Evolutionary conservation across 805 yeast genomes (phyloP).

Genomic region (Ogataea philodendri): DNA sequence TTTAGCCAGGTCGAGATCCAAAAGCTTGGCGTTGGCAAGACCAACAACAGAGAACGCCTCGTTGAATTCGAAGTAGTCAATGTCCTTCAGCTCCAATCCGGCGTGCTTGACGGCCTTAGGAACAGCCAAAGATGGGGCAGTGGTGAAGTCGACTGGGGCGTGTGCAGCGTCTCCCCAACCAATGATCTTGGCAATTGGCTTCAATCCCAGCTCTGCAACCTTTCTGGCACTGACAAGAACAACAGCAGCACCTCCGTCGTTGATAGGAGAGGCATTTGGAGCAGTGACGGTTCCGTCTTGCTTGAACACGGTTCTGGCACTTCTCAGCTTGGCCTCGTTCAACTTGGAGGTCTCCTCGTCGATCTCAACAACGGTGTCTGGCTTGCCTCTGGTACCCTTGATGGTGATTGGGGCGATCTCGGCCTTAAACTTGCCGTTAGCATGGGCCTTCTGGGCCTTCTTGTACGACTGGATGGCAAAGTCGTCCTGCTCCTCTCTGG

Average conservation of each 20-base stretch:
- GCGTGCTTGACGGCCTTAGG: conserved; percentile 96
- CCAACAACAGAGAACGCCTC: conserved; percentile 99
- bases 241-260: conserved; percentile 98
- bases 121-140: conserved; percentile 91
- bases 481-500: conserved; percentile 87
- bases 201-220: conserved; percentile 79
- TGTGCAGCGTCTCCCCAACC: conserved; percentile 99
- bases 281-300: conserved; percentile 97
- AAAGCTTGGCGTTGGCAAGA: conserved; percentile 75
- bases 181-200: conserved; percentile 81
- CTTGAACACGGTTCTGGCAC: conserved; percentile 94
- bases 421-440: conserved; percentile 71
- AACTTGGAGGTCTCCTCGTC: conserved; percentile 87
- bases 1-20: conserved; percentile 60
- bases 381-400: conserved; percentile 89
- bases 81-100: conserved; percentile 55
- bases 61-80: conserved; percentile 92
- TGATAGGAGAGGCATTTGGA: conserved; percentile 92
- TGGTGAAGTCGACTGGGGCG: conserved; percentile 91
- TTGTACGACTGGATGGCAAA: conserved; percentile 82
- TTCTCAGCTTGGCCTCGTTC: conserved; percentile 68
- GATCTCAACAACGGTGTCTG: conserved; percentile 62
- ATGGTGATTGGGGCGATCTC: conserved; percentile 89
- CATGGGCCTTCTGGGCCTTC: conserved; percentile 80
- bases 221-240: conserved; percentile 81